Conservation (phyloP, 2,329 filamentous ascomycete genomes). For the Penicillium psychrosexuale region DNA sequence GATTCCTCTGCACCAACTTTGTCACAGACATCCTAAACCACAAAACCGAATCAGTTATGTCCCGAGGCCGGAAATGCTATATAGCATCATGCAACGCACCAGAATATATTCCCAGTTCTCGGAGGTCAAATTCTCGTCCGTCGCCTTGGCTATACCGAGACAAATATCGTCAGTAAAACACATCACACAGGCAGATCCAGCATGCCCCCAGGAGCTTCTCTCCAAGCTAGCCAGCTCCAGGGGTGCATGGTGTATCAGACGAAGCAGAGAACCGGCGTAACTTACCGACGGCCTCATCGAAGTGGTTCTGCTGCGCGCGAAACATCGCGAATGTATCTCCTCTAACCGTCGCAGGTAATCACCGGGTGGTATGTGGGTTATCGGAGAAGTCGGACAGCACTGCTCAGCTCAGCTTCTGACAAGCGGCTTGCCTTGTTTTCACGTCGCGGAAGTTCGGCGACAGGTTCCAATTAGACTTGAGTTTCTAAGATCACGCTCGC, state of each 20-base stretch:
- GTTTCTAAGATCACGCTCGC: background rate
- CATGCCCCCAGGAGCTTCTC: background rate
- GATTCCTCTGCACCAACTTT: conserved; percentile 53
- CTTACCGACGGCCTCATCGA: conserved; percentile 68
- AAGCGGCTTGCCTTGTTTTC: background rate
- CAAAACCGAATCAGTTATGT: conserved; percentile 12
- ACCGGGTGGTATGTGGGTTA: conserved; percentile 5
- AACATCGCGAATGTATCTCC: conserved; percentile 47
- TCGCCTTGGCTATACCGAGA: conserved; percentile 65
- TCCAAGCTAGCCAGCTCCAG: background rate
- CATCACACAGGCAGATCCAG: background rate
- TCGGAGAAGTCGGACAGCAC: conserved; percentile 15
- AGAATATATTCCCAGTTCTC: conserved; percentile 74
- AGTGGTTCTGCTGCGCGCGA: conserved; percentile 63
- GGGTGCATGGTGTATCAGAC: background rate
- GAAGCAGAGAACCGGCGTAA: conserved; percentile 11
- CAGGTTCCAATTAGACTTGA: background rate
- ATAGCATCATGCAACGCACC: conserved; percentile 37
- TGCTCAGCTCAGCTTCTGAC: conserved; percentile 2
- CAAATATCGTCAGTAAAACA: conserved; percentile 27
- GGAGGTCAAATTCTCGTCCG: conserved; percentile 93
- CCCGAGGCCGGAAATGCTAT: background rate
- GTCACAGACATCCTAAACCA: conserved; percentile 57
- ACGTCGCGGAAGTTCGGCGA: background rate
- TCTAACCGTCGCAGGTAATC: conserved; percentile 7